These are phyloP conservation scores for Plasmodium yoelii DNA, from an alignment of 169 alveolate species.

Conservation along the genomic window DNA sequence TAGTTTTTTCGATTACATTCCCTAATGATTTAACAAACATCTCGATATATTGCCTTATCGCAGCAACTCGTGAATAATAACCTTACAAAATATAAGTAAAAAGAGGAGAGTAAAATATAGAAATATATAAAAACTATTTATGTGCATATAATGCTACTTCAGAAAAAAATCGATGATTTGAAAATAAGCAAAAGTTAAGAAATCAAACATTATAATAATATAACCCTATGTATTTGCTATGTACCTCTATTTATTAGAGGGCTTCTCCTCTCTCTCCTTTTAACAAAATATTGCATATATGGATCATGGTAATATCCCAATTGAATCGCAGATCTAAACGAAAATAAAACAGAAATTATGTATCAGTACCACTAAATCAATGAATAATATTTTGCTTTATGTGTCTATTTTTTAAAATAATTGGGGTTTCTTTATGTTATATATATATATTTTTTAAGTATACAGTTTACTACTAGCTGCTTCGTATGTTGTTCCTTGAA, in stretches of 20 bases:
- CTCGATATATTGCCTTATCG: slow-evolving; percentile 65
- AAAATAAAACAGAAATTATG: background rate
- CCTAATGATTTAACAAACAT: slow-evolving; percentile 58
- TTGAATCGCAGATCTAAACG: slow-evolving; percentile 72
- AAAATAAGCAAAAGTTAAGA: background rate
- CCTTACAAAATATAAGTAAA: slow-evolving; percentile 45
- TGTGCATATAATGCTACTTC: background rate
- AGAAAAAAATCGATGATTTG: background rate
- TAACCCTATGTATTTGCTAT: background rate
- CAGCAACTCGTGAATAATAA: slow-evolving; percentile 77
- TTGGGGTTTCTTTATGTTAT: background rate
- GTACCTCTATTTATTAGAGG: slow-evolving; percentile 78
- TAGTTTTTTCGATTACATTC: slow-evolving; percentile 25
- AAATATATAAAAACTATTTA: background rate
- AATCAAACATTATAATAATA: background rate
- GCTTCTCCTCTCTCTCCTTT: slow-evolving; percentile 42
- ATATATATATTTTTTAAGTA: slow-evolving; percentile 9
- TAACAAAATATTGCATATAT: slow-evolving; percentile 59
- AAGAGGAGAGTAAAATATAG: slow-evolving; percentile 2
- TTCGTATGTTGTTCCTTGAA: slow-evolving; percentile 77
- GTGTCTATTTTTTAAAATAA: no score
- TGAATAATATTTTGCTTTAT: no score
- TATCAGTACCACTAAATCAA: no score
- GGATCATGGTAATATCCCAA: slow-evolving; percentile 74
- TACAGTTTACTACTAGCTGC: slow-evolving; percentile 80